Evolutionary conservation across 2,329 filamentous ascomycete species (phyloP), one percentile per base, ranked within the genome.

Genomic region (Gnomoniopsis smithogilvyi): DNA sequence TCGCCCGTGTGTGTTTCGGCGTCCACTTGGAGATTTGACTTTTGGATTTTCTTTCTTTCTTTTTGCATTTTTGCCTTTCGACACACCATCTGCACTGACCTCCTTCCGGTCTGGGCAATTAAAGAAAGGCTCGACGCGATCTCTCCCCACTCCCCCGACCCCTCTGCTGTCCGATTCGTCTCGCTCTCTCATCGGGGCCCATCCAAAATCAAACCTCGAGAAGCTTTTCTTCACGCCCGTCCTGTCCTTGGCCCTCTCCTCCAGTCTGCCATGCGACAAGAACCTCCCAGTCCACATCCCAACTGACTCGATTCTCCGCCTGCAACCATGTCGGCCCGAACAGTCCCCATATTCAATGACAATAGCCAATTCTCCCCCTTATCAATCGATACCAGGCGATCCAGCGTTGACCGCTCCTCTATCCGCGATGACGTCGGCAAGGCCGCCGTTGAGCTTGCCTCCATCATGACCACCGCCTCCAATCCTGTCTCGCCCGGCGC

Each of bases 401-500:
- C 57, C 46, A 62, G 60, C 46, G 53, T 60, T 46, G 60, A 62
- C 30, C 56, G 67, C 33, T 43, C 69, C 24, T 58, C 68, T 21
- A 43, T 59, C 52, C 62, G 69, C 54, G 68, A 72, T 43, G 72
- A 76, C 36, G 74, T 75, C 45, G 72, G 71, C 33, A 73, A 72
- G 17, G 75, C 75, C n/a, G 71, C 72, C 7, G 72, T 73, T 54
- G 76, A 78, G 62, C 65, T 78, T 49, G 72, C 75, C 38, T 75
- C 76, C 33, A 78, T 78, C 60, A 77, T 78, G 73, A 73, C 72
- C 17, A 74, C 76, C 22, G 69, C 77, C 3, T 82, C 81, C n/a
- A 83, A 80, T 52, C 81, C 81, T 3, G 80, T 82, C 17, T 81
- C 80, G 3, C 80, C 81, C 0, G 81, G 80, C 30, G 78, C 81